Evolutionary conservation across 148 eudicot genomes (phyloP).

Genomic region (Rhododendron mucronatum): DNA sequence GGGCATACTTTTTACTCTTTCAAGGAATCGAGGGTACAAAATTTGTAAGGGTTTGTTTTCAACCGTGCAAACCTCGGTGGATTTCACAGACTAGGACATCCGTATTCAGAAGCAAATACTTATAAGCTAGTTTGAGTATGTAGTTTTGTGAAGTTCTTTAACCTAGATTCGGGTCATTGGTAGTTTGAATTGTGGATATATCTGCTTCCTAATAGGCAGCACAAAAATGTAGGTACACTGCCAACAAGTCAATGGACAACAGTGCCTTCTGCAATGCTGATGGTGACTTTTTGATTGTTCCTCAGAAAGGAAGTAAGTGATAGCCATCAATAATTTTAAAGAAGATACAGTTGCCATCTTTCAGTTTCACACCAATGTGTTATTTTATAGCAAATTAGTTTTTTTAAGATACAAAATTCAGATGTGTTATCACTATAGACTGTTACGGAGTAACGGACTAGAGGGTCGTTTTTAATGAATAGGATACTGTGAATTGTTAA

Average conservation of each 20-base stretch:
- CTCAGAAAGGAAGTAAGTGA: conserved; percentile 87
- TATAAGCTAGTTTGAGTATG: background rate
- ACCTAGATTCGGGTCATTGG: background rate
- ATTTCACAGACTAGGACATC: background rate
- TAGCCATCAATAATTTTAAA: background rate
- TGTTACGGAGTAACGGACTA: background rate
- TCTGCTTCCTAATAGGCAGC: conserved; percentile 5
- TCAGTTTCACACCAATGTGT: background rate
- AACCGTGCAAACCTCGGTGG: background rate
- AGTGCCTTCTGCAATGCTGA: conserved; percentile 96
- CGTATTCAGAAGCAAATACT: background rate
- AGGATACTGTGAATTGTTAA: background rate
- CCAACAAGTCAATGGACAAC: conserved; percentile 88
- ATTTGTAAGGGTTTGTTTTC: background rate
- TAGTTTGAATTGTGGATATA: background rate
- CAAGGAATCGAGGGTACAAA: background rate
- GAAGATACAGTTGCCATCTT: background rate
- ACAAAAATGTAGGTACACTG: conserved; percentile 58
- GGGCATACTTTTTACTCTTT: background rate
- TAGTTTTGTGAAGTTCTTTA: background rate
- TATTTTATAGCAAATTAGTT: background rate
- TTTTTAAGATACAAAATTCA: background rate
- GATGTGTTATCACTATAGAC: background rate
- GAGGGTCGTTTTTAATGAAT: background rate
- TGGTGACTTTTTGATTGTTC: conserved; percentile 96